These are phyloP conservation scores for Pyrenula massariospora DNA, from an alignment of 495 filamentous ascomycete genomes.

Conservation along the genomic window DNA sequence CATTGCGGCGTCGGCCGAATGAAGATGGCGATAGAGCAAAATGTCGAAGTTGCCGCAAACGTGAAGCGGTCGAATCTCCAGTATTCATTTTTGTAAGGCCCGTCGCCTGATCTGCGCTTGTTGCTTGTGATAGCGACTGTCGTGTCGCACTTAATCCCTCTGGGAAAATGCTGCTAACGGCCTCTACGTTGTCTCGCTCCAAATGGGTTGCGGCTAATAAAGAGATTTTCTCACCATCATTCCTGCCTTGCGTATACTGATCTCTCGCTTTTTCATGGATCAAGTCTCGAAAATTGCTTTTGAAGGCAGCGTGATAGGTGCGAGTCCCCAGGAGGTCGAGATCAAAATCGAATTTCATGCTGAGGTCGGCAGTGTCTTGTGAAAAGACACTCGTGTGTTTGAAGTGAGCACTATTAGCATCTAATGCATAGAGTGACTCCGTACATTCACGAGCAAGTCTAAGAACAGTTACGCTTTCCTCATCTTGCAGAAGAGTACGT, in stretches of 20 bases:
- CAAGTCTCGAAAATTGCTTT: neutral
- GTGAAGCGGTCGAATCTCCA: too few species aligned
- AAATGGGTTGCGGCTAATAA: neutral
- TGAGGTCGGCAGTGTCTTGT: neutral
- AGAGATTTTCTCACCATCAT: neutral
- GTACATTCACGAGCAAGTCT: neutral
- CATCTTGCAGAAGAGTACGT: neutral
- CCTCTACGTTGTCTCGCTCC: neutral
- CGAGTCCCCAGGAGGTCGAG: neutral
- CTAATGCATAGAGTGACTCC: neutral
- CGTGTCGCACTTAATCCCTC: neutral
- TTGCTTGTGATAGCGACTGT: neutral
- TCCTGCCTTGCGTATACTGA: neutral
- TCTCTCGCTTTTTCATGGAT: neutral
- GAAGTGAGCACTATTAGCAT: neutral
- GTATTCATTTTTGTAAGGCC: neutral
- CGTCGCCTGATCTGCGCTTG: neutral
- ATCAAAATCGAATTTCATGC: neutral
- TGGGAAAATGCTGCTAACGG: neutral
- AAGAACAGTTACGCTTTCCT: neutral
- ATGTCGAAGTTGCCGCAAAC: too few species aligned
- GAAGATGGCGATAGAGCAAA: too few species aligned
- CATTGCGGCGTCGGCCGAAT: too few species aligned
- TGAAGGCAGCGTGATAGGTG: neutral
- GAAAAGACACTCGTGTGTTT: neutral